Base-by-base conservation (phyloP, 306 rosid species). In the Malus asiatica region DNA sequence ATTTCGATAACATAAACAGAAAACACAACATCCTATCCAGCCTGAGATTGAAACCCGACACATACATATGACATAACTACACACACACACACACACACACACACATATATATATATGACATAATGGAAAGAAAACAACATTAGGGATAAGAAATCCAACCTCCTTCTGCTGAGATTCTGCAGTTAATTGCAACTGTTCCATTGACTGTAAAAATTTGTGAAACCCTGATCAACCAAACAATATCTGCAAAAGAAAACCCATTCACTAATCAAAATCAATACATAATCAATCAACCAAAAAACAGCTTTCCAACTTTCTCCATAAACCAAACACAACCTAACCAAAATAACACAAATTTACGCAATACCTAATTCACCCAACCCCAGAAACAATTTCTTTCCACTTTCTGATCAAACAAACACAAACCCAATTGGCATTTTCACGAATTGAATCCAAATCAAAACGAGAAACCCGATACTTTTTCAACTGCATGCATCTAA, bases 121-220 rank as follows among this genome's bases (percentile, higher is more conserved):
- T 42, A 70, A 79, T 27, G 51, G 55, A 66, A 76, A 59, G 76
- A 83, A 82, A 60, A 82, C 78, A 71, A 75, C 61, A 75, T 33
- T 74, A 22, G 48, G 68, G 75, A 78, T 33, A 14, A 70, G 82
- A 72, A 85, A 83, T 77, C 85, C 38, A 84, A 94, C 98, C 97
- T 88, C 89, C 74, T 77, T 87, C 51, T 74, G 70, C 8, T 74
- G 87, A 90, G 87, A 82, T 80, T 87, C 85, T 78, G 83, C 73
- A 64, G 70, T 86, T 78, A 85, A 82, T 76, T 85, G 84, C 58
- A 45, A 73, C 85, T 81, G 93, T 80, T 89, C 90, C 96, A 93
- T 90, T 75, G 78, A 68, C 83, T 53, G 79, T 15, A 57, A 68
- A 71, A 76, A 75, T 59, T 66, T 64, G 30, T 62, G 80, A 77